Evolutionary conservation across 2,329 filamentous ascomycete genomes (phyloP), one percentile per base, ranked within the genome.

Genomic region (Fusarium ambrosium): DNA sequence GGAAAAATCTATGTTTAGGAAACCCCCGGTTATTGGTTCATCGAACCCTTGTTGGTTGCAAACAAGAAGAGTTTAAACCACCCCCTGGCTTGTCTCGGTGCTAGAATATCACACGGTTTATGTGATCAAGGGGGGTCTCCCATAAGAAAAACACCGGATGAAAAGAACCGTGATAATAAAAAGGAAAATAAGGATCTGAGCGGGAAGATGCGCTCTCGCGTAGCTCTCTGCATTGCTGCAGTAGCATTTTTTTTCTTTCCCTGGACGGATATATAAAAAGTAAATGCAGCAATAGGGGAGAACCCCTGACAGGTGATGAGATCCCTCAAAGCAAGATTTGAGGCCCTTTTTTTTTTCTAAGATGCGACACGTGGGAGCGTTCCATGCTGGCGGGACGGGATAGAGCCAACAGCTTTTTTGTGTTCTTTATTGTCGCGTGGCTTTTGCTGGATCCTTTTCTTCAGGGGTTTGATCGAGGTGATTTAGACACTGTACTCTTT

Each of bases 341-440:
- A 56, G 41, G 32, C 55, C 51, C 32, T 34, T 56, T 36, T 74
- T 59, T 43, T 20, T 20, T 10, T 11, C 66, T 29, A 20, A 59
- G 48, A 72, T 72, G 72, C 58, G 37, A 62, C 72, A 73, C 72
- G 72, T 74, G 72, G 59, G 45, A 68, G 41, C 29, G 72, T 72
- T 67, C 72, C 72, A 75, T 41, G 60, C 62, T 60, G 37, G 60
- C 60, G 72, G 72, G 65, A 74, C 72, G 66, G 72, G 69, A 72
- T 36, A 32, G 68, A 71, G 51, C 58, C 63, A 74, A 68, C 71
- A 74, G 59, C 48, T 61, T 68, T 39, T 45, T 36, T 63, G 24
- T 18, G 22, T 51, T 9, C 27, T 29, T 58, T 43, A 36, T 62
- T 62, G 20, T 37, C 63, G 20, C 11, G 22, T 67, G 51, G 39